These are phyloP conservation scores for Floccularia luteovirens DNA, from an alignment of 768 basidiomycete genomes.

Conservation along the genomic window DNA sequence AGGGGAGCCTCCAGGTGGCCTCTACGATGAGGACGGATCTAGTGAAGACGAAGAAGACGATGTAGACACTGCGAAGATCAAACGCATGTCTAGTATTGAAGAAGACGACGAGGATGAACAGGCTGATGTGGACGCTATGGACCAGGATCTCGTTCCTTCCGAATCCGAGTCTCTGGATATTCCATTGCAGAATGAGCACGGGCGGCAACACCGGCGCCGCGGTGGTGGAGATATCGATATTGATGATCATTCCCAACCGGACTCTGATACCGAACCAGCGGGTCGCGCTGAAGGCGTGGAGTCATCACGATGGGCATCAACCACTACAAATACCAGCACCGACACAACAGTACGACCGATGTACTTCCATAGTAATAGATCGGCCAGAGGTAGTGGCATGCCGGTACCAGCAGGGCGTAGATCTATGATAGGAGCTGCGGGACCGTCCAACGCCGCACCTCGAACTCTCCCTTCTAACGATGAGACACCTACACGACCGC, in stretches of 20 bases:
- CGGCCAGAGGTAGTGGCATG: constrained; percentile 3
- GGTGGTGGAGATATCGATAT: constrained; percentile 9
- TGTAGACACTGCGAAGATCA: constrained; percentile 18
- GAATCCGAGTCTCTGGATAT: constrained; percentile 33
- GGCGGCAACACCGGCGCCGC: constrained; percentile 10
- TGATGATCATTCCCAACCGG: constrained; percentile 5
- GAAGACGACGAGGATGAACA: constrained; percentile 43
- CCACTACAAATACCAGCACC: constrained; percentile 7
- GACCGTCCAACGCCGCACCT: constrained; percentile 21
- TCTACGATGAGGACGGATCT: constrained; percentile 66
- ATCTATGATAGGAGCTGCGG: constrained; percentile 4
- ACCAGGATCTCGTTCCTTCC: constrained; percentile 49
- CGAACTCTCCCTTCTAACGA: constrained; percentile 21
- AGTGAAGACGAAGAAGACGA: constrained; percentile 47
- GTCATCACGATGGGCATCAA: constrained; percentile 23
- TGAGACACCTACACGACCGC: constrained; percentile 59
- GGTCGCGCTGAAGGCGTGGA: constrained; percentile 17
- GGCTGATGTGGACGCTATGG: constrained; percentile 65
- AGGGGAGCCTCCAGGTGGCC: constrained; percentile 66
- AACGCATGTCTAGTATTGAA: constrained; percentile 15
- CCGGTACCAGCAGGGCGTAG: constrained; percentile 1
- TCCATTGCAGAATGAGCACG: constrained; percentile 16
- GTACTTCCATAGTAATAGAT: neutral
- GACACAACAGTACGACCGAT: constrained; percentile 5
- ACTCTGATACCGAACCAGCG: constrained; percentile 11